Evolutionary conservation across 2,329 filamentous ascomycete genomes (phyloP).

Genomic region (Trichoderma sp.): DNA sequence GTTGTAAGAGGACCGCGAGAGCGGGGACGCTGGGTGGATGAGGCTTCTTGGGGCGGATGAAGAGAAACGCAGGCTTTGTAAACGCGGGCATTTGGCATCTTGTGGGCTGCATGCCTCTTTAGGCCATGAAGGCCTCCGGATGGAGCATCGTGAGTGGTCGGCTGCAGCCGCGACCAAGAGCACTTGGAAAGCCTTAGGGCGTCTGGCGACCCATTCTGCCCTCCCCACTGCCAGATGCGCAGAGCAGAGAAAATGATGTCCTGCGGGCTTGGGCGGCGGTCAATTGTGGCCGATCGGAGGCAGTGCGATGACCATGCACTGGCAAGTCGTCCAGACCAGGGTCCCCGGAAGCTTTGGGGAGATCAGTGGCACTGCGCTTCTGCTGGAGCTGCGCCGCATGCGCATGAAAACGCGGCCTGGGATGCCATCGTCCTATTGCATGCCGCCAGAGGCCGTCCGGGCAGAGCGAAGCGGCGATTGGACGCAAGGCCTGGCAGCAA

Average conservation of each 20-base stretch:
- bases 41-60: constrained; percentile 15
- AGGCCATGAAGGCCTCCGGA: constrained; percentile 36
- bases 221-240: constrained; percentile 10
- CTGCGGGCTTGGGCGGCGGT: constrained; percentile 24
- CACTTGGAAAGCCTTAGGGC: constrained; percentile 35
- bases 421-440: constrained; percentile 32
- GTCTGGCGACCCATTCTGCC: constrained; percentile 35
- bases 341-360: constrained; percentile 25
- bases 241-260: neutral
- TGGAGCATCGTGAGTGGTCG: constrained; percentile 39
- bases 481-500: constrained; percentile 39
- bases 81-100: constrained; percentile 20
- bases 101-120: constrained; percentile 35
- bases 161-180: constrained; percentile 34
- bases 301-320: constrained; percentile 25
- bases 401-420: constrained; percentile 39
- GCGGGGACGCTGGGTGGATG: constrained; percentile 19
- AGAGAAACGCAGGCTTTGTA: constrained; percentile 18
- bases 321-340: constrained; percentile 9
- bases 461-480: constrained; percentile 42
- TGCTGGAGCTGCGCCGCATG: constrained; percentile 49
- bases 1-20: constrained; percentile 7
- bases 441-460: constrained; percentile 32
- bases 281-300: constrained; percentile 29
- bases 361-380: constrained; percentile 28